A percentile compares a stretch with the other conserved stretches of the same genome.
Conservation (phyloP, 2,329 filamentous ascomycete genomes). For the Ceratocystis cacaofunesta region DNA sequence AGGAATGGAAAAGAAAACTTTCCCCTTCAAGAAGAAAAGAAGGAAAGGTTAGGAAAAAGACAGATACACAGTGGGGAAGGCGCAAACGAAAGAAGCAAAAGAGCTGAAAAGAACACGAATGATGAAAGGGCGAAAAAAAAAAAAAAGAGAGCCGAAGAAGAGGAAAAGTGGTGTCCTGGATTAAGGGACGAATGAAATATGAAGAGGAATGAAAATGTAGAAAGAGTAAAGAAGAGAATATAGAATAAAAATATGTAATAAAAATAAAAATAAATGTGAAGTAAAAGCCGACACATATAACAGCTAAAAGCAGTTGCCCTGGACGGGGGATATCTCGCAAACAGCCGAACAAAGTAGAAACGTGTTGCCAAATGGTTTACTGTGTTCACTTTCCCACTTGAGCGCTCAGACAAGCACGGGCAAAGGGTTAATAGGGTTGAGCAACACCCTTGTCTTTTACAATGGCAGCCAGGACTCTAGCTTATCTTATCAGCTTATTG, state of each 20-base stretch:
- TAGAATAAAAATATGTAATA: background rate
- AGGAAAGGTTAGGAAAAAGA: background rate
- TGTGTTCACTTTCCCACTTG: conserved; percentile 10
- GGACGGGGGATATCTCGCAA: background rate
- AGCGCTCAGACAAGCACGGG: background rate
- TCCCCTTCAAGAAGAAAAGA: background rate
- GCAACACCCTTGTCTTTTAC: background rate
- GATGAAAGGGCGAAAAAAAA: background rate
- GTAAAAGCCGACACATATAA: background rate
- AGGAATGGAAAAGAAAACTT: background rate
- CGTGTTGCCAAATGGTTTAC: conserved; percentile 11
- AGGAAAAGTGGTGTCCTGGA: background rate
- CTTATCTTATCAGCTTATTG: conserved; percentile 1
- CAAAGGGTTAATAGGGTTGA: background rate
- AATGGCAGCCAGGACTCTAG: background rate
- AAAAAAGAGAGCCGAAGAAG: background rate
- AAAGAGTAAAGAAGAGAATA: background rate
- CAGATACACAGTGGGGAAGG: conserved; percentile 1
- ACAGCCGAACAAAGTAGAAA: background rate
- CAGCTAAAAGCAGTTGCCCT: background rate
- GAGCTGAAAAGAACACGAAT: conserved; percentile 1
- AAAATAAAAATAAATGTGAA: background rate
- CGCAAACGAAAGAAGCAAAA: background rate
- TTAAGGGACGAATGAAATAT: no score
- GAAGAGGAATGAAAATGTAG: background rate